A percentile compares a stretch with the other conserved stretches of the same genome.
These are phyloP conservation scores for Penicillium macrosclerotiorum DNA, from an alignment of 495 filamentous ascomycete species.

Conservation along the genomic window DNA sequence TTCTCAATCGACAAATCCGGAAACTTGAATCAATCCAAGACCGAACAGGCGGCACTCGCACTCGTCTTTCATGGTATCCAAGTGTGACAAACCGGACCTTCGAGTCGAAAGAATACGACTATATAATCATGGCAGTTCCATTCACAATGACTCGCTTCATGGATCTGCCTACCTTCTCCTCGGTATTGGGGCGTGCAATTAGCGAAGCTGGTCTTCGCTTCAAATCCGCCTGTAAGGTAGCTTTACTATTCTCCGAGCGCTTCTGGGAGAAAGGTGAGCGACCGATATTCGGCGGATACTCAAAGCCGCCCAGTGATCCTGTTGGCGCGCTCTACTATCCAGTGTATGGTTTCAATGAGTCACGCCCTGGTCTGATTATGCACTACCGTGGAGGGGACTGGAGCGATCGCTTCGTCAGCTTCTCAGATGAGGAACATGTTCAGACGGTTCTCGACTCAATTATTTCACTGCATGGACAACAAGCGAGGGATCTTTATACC, in stretches of 20 bases:
- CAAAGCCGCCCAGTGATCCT: constrained; percentile 47
- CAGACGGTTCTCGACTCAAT: constrained; percentile 55
- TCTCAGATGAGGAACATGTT: constrained; percentile 53
- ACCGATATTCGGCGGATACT: constrained; percentile 62
- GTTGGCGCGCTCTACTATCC: constrained; percentile 61
- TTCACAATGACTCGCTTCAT: constrained; percentile 31
- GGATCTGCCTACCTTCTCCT: constrained; percentile 27
- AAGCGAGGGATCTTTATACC: constrained; percentile 52
- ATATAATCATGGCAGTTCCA: constrained; percentile 29
- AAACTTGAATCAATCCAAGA: constrained; percentile 16
- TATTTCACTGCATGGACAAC: constrained; percentile 56
- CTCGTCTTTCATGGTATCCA: constrained; percentile 25
- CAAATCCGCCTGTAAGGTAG: constrained; percentile 59
- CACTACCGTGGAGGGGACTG: constrained; percentile 51
- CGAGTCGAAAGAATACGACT: constrained; percentile 26
- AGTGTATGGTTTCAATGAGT: constrained; percentile 57
- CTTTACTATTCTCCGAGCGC: constrained; percentile 58
- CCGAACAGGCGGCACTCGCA: constrained; percentile 2
- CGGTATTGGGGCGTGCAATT: constrained; percentile 53
- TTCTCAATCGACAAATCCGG: constrained; percentile 22
- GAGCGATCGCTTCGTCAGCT: constrained; percentile 41
- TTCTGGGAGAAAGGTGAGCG: constrained; percentile 63
- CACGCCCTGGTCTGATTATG: constrained; percentile 57
- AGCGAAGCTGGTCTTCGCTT: constrained; percentile 47
- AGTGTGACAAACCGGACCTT: constrained; percentile 18